A percentile compares a stretch with the other conserved stretches of the same genome.
phyloP scores from a whole-genome alignment of 2,329 filamentous ascomycete species.

The Juglanconis juglandina region DNA sequence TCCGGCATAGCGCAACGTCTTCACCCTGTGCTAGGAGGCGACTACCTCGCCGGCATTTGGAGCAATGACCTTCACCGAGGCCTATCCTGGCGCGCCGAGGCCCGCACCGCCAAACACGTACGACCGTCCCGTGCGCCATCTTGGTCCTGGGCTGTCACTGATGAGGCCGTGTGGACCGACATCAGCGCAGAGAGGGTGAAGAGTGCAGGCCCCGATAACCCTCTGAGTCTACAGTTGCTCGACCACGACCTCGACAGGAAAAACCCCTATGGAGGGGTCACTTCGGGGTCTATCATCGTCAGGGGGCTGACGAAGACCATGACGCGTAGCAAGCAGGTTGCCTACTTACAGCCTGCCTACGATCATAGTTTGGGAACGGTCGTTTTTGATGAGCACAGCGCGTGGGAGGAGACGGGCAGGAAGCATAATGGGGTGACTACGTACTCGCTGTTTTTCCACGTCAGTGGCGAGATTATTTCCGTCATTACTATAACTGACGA shows the following conservation, averaged over 20 bases:
- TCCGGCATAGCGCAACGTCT: background rate
- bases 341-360: background rate
- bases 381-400: background rate
- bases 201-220: background rate
- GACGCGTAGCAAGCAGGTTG: background rate
- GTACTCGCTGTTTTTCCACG: background rate
- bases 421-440: background rate
- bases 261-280: background rate
- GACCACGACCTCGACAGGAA: background rate
- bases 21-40: background rate
- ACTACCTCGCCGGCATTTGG: background rate
- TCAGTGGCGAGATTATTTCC: background rate
- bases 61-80: background rate
- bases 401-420: background rate
- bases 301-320: background rate
- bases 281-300: background rate
- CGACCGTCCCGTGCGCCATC: background rate
- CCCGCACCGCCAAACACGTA: background rate
- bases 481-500: background rate
- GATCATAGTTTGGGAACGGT: background rate
- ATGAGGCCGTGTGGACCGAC: background rate
- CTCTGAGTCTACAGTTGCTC: background rate
- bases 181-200: background rate
- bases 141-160: slow-evolving; percentile 3
- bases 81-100: background rate